Evolutionary conservation across 768 basidiomycete species (phyloP).

Genomic region (Neoboletus subvelutipes): DNA sequence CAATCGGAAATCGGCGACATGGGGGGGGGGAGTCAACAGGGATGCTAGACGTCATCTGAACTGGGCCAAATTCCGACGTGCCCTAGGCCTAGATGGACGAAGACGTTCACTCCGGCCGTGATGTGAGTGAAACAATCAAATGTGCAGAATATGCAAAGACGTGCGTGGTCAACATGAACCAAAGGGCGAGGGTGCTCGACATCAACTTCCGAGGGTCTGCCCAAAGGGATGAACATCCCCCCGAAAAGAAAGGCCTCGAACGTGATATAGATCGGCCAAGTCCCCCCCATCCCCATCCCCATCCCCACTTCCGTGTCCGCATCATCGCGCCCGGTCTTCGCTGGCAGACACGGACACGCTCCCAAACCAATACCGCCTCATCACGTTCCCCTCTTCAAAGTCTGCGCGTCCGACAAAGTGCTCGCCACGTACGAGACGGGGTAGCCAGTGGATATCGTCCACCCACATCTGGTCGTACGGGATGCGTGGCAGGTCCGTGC

Average conservation of each 20-base stretch:
- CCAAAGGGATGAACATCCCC: too few species aligned
- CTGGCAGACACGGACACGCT: not conserved
- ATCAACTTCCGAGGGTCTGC: too few species aligned
- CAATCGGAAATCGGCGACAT: not conserved
- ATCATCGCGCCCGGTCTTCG: not conserved
- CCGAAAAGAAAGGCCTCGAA: too few species aligned
- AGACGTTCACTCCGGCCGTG: not conserved
- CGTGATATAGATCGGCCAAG: not conserved
- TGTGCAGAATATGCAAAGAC: not conserved
- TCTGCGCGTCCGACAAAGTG: conserved; percentile 52
- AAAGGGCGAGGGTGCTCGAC: too few species aligned
- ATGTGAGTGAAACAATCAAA: not conserved
- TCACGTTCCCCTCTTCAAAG: conserved; percentile 77
- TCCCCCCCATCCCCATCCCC: too few species aligned
- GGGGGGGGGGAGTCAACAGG: too few species aligned
- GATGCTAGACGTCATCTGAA: too few species aligned
- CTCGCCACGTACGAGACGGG: conserved; percentile 47
- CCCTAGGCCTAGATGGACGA: not conserved
- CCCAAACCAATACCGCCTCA: conserved; percentile 73
- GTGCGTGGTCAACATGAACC: not conserved
- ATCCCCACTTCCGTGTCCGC: too few species aligned
- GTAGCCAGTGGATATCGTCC: conserved; percentile 69
- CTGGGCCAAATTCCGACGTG: not conserved
- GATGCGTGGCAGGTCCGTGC: conserved; percentile 37
- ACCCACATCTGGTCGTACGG: conserved; percentile 63